Percentiles rank a stretch among this genome's conserved stretches.
Conservation (phyloP, 441 rosid species). For the Mallotus japonicus region DNA sequence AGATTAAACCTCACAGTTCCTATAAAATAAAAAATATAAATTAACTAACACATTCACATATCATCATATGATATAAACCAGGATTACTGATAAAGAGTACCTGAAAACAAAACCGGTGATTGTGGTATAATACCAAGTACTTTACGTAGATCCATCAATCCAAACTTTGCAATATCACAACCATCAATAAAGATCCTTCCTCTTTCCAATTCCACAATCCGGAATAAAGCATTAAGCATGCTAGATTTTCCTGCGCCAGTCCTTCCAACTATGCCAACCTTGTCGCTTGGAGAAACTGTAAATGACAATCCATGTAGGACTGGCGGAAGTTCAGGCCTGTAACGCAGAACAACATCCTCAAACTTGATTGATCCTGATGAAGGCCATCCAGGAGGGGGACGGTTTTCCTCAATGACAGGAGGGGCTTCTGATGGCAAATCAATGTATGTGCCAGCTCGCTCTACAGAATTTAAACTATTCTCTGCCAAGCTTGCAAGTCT, state of each 20-base stretch:
- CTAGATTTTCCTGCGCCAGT: conserved; percentile 99
- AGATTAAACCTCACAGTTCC: conserved; percentile 93
- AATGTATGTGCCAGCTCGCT: conserved; percentile 81
- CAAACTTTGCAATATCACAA: conserved; percentile 61
- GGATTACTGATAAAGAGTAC: conserved; percentile 25
- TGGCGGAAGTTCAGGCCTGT: conserved; percentile 91
- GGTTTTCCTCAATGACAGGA: conserved; percentile 48
- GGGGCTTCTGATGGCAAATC: conserved; percentile 90
- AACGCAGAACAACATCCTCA: conserved; percentile 76
- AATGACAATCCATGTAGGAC: conserved; percentile 83
- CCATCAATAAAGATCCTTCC: conserved; percentile 81
- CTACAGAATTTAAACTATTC: conserved; percentile 90
- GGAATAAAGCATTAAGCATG: conserved; percentile 85
- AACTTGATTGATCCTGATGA: conserved; percentile 69
- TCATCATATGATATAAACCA: neutral
- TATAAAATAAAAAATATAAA: conserved; percentile 21
- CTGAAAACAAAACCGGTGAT: conserved; percentile 96
- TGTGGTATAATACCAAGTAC: conserved; percentile 88
- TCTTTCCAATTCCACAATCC: conserved; percentile 81
- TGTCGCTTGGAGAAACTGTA: conserved; percentile 66
- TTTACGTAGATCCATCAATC: conserved; percentile 72
- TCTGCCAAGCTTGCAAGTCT: conserved; percentile 92
- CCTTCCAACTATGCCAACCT: conserved; percentile 94
- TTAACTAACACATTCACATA: neutral
- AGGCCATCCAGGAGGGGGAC: conserved; percentile 84